Base-by-base conservation (phyloP, 2,329 filamentous ascomycete genomes). In the Pseudogymnoascus sp. region DNA sequence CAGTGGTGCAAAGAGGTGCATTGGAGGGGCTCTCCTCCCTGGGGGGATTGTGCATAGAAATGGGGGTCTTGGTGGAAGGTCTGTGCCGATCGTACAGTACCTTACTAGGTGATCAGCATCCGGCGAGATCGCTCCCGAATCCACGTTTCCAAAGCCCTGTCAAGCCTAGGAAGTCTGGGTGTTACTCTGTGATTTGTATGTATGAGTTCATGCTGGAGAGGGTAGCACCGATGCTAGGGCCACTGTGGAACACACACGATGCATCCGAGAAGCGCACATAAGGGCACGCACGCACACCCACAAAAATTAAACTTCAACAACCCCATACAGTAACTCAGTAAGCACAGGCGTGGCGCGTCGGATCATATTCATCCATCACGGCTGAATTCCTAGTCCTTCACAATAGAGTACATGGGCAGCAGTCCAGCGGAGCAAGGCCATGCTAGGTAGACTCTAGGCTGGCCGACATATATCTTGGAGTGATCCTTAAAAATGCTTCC, bases 31-130 rank as follows among this genome's bases (percentile, higher is more conserved):
- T 55, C 29, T 55, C 12, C n/a, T 55, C 29, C 29, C 48, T 55
- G 48, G 29, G 21, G 35, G 15, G 48, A 55, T 55, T 55, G 48
- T 55, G 48, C 48, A 55, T 55, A 33, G 10, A 10, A 12, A 12
- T 55, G 48, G 48, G 44, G 29, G 48, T 33, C 17, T 55, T 55
- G 27, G 48, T 55, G 48, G 48, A 15, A 33, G 29, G 48, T 55
- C 48, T 55, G 48, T 55, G 48, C 48, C 48, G 48, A 55, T 55
- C 48, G 48, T 55, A 55, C 48, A 33, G 48, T 55, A 55, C 48
- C 48, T 55, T 33, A 8, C 48, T 33, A 55, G 15, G 8, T 12
- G 48, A 55, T 55, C 48, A 55, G n/a, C 48, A 12, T 55, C 48
- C 29, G 48, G 48, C 48, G 48, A 55, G 48, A 55, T 55, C 48